A percentile compares a stretch with the other conserved stretches of the same genome.
phyloP scores from a whole-genome alignment of 2,329 filamentous ascomycete genomes.

The Cryphonectria radicalis region DNA sequence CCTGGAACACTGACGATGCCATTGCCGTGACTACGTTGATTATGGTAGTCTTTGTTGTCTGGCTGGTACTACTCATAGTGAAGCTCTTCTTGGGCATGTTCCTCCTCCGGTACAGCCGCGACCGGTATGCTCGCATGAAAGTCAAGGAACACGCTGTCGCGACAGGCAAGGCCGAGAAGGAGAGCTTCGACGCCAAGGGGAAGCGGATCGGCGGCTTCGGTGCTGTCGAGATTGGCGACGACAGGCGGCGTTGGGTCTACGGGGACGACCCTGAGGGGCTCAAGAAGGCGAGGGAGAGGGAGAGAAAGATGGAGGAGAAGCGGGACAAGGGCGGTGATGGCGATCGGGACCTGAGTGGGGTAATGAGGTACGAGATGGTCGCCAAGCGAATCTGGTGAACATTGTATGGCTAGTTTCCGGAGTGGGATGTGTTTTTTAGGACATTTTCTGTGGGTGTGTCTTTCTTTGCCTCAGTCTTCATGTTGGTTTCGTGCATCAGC shows the following conservation, averaged over 20 bases:
- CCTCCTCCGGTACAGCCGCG: constrained; percentile 77
- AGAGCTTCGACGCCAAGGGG: constrained; percentile 70
- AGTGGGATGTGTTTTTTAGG: neutral
- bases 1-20: constrained; percentile 70
- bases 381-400: constrained; percentile 92
- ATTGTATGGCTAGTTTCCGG: neutral
- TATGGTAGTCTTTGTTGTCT: constrained; percentile 81
- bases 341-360: constrained; percentile 67
- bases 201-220: constrained; percentile 81
- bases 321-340: constrained; percentile 49
- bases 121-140: constrained; percentile 83
- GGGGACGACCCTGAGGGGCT: constrained; percentile 78
- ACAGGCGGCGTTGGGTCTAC: constrained; percentile 84
- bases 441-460: too few species aligned
- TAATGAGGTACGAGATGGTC: constrained; percentile 88
- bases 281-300: constrained; percentile 63
- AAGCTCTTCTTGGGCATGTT: constrained; percentile 90
- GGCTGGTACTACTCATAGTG: constrained; percentile 80
- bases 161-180: constrained; percentile 51
- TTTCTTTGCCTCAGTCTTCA: neutral
- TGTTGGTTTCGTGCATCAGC: constrained; percentile 5
- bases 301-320: constrained; percentile 65
- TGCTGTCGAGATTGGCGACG: constrained; percentile 85
- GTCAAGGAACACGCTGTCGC: constrained; percentile 60
- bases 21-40: constrained; percentile 82